Evolutionary conservation across 805 yeast genomes (phyloP).

Genomic region (Pichia ethanolica): DNA sequence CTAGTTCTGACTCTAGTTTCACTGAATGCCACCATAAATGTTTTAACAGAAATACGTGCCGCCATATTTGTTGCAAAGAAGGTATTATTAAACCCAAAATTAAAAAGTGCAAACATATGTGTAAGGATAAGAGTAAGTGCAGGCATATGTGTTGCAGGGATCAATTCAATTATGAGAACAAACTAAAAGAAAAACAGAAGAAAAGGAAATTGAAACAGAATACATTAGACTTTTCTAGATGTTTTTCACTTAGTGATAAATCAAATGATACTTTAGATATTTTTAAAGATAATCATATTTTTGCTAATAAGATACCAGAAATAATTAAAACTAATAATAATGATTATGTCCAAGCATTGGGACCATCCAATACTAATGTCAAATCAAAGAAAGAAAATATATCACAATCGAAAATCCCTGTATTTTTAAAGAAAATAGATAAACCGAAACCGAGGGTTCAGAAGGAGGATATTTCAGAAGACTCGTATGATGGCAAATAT

Average conservation of each 20-base stretch:
- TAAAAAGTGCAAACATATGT: conserved; percentile 32
- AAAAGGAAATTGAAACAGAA: background rate
- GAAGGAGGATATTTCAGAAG: too few relatives aligned
- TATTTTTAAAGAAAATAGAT: conserved; percentile 1
- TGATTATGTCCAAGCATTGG: too few relatives aligned
- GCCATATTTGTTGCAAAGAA: conserved; percentile 42
- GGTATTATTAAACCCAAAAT: conserved; percentile 23
- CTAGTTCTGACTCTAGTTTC: conserved; percentile 3
- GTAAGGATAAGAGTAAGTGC: conserved; percentile 34
- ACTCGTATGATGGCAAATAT: background rate
- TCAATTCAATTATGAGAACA: conserved; percentile 5
- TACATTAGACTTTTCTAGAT: background rate
- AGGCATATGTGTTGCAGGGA: conserved; percentile 28
- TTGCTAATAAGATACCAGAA: background rate
- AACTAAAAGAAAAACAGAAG: background rate
- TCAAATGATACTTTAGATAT: background rate
- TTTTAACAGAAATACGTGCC: conserved; percentile 31
- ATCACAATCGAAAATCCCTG: background rate
- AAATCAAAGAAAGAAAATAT: background rate
- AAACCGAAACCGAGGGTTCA: background rate
- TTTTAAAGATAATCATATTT: background rate
- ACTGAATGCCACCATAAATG: conserved; percentile 36
- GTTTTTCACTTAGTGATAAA: background rate
- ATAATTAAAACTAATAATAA: too few relatives aligned
- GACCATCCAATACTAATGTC: too few relatives aligned